Percentiles rank a stretch among this genome's conserved stretches.
Evolutionary conservation across 176 grass and related monocot species (phyloP).

Genomic region (Phoenix dactylifera): DNA sequence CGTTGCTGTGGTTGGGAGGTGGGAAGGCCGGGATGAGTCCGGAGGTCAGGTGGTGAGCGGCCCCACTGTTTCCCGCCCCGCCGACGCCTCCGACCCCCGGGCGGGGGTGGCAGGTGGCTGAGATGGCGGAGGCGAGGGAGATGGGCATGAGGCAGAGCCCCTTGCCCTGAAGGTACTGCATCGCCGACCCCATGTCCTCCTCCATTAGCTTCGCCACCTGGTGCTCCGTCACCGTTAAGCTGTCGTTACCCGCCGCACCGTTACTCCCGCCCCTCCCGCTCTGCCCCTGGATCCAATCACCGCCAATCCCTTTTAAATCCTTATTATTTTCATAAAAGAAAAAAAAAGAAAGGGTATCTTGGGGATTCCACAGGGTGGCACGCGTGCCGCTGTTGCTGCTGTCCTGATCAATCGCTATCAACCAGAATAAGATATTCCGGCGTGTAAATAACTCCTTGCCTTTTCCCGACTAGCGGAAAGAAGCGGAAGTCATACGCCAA

Average conservation of each 20-base stretch:
- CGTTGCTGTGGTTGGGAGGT: neutral
- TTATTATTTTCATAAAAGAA: no score
- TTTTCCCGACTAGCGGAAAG: no score
- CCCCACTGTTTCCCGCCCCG: neutral
- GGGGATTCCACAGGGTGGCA: constrained; percentile 21
- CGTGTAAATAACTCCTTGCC: no score
- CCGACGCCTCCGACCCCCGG: neutral
- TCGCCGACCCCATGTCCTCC: constrained; percentile 86
- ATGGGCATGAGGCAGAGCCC: constrained; percentile 93
- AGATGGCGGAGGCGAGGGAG: constrained; percentile 75
- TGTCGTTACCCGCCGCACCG: constrained; percentile 30
- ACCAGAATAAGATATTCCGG: neutral
- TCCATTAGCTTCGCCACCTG: constrained; percentile 91
- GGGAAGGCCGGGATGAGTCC: neutral
- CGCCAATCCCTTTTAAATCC: no score
- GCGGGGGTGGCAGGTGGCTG: constrained; percentile 36
- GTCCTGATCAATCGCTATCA: constrained; percentile 11
- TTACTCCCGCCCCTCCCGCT: constrained; percentile 15
- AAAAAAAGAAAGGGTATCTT: constrained; percentile 8
- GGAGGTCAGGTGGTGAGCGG: constrained; percentile 1
- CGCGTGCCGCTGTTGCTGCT: constrained; percentile 24
- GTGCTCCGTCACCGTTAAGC: constrained; percentile 61
- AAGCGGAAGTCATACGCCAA: no score
- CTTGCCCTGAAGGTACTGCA: constrained; percentile 98
- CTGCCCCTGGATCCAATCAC: neutral